These are phyloP conservation scores for Solanum dulcamara DNA, from an alignment of 257 asterid genomes.

Conservation along the genomic window DNA sequence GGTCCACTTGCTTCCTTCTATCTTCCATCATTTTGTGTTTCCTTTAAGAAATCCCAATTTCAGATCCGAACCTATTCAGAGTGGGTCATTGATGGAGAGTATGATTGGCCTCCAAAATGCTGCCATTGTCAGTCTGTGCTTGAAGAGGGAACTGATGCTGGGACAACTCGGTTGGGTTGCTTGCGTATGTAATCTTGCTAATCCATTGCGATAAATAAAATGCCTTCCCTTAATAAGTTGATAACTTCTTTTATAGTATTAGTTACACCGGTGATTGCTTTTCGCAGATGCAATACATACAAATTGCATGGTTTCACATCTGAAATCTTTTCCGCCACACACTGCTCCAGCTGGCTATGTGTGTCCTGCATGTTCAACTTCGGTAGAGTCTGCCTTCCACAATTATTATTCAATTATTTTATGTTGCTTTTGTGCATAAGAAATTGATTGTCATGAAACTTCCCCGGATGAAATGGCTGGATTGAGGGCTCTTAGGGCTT, in stretches of 20 bases:
- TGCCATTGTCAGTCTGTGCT: slow-evolving; percentile 67
- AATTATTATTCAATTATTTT: background rate
- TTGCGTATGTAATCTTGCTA: slow-evolving; percentile 54
- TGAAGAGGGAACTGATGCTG: slow-evolving; percentile 55
- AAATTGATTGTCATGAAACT: background rate
- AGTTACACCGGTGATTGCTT: background rate
- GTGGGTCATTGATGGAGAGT: slow-evolving; percentile 97
- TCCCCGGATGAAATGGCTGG: background rate
- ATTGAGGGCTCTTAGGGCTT: background rate
- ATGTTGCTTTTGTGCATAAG: background rate
- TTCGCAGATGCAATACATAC: slow-evolving; percentile 69
- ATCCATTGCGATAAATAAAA: background rate
- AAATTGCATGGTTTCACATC: slow-evolving; percentile 66
- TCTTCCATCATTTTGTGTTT: background rate
- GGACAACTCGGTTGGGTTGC: slow-evolving; percentile 89
- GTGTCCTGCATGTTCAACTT: slow-evolving; percentile 70
- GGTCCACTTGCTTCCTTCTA: background rate
- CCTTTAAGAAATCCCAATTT: background rate
- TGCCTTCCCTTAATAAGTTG: background rate
- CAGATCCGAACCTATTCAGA: slow-evolving; percentile 84
- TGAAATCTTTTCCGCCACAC: slow-evolving; percentile 65
- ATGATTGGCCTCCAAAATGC: slow-evolving; percentile 98
- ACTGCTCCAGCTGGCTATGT: slow-evolving; percentile 85
- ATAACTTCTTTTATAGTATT: background rate
- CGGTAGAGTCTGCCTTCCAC: slow-evolving; percentile 28